Evolutionary conservation across 202 grass and related monocot species (phyloP).

Genomic region (Hordeum pubiflorum): DNA sequence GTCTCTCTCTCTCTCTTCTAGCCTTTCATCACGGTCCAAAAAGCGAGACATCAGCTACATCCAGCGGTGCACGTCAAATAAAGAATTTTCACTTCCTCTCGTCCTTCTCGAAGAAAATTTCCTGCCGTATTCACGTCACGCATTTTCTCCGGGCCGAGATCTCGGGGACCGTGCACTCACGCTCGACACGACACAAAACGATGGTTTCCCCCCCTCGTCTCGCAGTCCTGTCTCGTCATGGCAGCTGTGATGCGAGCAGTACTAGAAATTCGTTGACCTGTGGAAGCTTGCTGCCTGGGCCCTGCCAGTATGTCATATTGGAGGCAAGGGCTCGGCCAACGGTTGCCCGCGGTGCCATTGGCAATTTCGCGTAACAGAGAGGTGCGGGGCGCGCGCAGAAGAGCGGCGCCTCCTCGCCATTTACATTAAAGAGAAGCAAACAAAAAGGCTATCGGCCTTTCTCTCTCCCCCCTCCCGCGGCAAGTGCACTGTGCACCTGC

Average conservation of each 20-base stretch:
- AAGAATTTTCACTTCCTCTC: background rate
- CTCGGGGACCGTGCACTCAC: background rate
- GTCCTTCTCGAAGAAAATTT: slow-evolving; percentile 31
- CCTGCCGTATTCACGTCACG: background rate
- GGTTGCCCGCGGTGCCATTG: background rate
- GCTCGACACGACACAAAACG: background rate
- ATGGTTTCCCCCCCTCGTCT: background rate
- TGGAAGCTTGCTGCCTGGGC: background rate
- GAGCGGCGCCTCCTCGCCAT: background rate
- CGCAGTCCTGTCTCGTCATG: slow-evolving; percentile 8
- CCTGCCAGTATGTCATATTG: background rate
- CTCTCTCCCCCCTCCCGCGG: background rate
- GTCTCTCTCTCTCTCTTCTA: background rate
- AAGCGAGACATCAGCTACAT: background rate
- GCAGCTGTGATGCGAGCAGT: background rate
- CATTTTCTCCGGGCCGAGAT: background rate
- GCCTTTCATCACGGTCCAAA: background rate
- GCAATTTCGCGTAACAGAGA: background rate
- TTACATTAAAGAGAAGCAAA: background rate
- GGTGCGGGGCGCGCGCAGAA: background rate
- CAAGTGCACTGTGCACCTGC: background rate
- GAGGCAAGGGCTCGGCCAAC: background rate
- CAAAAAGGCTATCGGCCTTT: background rate
- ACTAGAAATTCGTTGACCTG: background rate
- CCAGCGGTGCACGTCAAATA: background rate